These are phyloP conservation scores for Fagus crenata DNA, from an alignment of 306 rosid species.

Conservation along the genomic window DNA sequence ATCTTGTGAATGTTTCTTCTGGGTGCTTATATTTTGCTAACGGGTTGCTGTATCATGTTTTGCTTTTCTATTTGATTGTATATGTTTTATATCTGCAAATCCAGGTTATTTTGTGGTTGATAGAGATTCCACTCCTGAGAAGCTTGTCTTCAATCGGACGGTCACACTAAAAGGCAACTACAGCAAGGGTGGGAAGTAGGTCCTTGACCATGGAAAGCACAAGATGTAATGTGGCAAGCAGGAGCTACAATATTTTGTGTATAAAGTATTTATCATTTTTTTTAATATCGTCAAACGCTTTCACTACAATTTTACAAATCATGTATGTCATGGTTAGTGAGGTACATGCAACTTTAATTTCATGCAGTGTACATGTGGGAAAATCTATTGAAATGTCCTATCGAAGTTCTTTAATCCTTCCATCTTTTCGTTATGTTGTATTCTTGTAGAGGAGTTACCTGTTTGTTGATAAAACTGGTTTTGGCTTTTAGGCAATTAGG, in stretches of 20 bases:
- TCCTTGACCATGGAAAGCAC: neutral
- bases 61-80: neutral
- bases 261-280: neutral
- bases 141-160: slow-evolving; percentile 81
- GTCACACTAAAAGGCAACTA: slow-evolving; percentile 81
- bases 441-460: neutral
- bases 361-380: neutral
- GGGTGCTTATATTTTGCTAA: neutral
- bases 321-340: neutral
- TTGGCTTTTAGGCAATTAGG: neutral
- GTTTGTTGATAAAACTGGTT: neutral
- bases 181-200: slow-evolving; percentile 69
- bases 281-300: too few species aligned
- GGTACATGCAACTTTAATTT: neutral
- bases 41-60: neutral
- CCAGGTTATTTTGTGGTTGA: slow-evolving; percentile 92
- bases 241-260: slow-evolving; percentile 13
- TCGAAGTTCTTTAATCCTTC: neutral
- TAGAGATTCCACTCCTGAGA: slow-evolving; percentile 72
- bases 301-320: neutral
- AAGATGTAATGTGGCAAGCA: slow-evolving; percentile 21
- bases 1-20: neutral
- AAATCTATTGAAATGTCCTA: neutral
- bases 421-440: neutral
- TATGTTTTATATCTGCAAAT: slow-evolving; percentile 27